phyloP scores from a whole-genome alignment of 306 rosid genomes.

The Alnus rubra region DNA sequence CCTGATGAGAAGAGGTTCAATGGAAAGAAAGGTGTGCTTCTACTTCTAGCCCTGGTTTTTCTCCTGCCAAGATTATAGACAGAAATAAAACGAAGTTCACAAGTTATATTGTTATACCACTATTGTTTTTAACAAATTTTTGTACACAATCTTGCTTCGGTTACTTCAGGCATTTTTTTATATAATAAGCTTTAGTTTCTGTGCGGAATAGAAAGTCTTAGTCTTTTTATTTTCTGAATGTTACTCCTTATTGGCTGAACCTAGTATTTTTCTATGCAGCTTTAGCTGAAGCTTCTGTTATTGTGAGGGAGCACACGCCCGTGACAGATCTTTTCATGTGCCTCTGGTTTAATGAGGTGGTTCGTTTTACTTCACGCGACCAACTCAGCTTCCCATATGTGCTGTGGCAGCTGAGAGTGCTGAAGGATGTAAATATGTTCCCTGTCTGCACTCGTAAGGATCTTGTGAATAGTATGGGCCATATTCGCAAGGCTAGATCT shows the following conservation, averaged over 20 bases:
- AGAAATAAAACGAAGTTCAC: background rate
- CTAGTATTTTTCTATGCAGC: constrained; percentile 53
- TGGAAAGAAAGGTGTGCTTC: constrained; percentile 77
- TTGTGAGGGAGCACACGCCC: constrained; percentile 74
- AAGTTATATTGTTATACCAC: background rate
- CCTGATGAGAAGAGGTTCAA: constrained; percentile 80
- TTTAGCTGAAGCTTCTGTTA: constrained; percentile 87
- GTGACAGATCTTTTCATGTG: constrained; percentile 72
- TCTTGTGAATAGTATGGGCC: constrained; percentile 96
- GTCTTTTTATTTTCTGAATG: background rate
- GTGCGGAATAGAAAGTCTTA: background rate
- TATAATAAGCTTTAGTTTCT: background rate
- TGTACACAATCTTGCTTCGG: background rate
- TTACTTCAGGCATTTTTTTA: background rate
- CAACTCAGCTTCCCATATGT: constrained; percentile 94
- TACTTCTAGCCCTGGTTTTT: background rate
- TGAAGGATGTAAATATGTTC: constrained; percentile 61
- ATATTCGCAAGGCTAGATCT: constrained; percentile 85
- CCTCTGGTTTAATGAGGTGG: constrained; percentile 92
- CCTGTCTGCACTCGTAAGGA: constrained; percentile 93
- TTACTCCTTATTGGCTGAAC: background rate
- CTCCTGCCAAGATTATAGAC: background rate
- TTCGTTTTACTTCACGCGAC: constrained; percentile 89
- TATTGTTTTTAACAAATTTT: background rate
- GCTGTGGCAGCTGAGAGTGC: constrained; percentile 73